A percentile compares a stretch with the other conserved stretches of the same genome.
Evolutionary conservation across 177 flowering plant species (phyloP).

Genomic region (Viscum album): DNA sequence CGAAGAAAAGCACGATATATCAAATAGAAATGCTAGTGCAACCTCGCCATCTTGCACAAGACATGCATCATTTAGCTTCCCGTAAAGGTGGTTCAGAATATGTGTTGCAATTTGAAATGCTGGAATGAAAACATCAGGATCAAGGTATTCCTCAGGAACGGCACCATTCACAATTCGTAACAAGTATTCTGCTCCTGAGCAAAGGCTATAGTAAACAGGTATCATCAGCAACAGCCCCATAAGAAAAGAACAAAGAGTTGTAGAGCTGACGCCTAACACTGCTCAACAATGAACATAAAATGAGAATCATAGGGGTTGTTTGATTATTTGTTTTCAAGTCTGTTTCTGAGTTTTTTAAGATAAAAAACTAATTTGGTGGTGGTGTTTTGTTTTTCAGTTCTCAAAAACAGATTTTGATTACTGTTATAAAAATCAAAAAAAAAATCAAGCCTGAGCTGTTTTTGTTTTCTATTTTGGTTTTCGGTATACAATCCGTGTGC

Average conservation of each 20-base stretch:
- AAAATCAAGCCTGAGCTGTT: too few relatives aligned
- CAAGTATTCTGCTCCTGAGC: constrained; percentile 75
- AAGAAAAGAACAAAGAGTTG: neutral
- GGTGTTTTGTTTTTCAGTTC: too few relatives aligned
- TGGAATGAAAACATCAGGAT: constrained; percentile 30
- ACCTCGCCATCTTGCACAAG: constrained; percentile 96
- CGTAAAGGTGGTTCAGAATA: constrained; percentile 64
- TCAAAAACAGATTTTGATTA: too few relatives aligned
- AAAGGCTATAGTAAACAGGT: constrained; percentile 39
- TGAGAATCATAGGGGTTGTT: neutral
- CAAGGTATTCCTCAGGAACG: constrained; percentile 45
- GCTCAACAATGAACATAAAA: neutral
- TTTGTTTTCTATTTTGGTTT: too few relatives aligned
- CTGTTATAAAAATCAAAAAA: too few relatives aligned
- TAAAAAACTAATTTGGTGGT: too few relatives aligned
- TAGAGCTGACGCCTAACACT: neutral
- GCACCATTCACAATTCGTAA: constrained; percentile 63
- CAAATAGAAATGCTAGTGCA: constrained; percentile 15
- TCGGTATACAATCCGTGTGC: too few relatives aligned
- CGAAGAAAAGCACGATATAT: neutral
- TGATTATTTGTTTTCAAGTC: too few relatives aligned
- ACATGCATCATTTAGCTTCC: constrained; percentile 70
- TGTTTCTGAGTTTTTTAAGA: too few relatives aligned
- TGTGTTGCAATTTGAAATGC: constrained; percentile 68
- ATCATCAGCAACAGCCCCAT: constrained; percentile 10